These are phyloP conservation scores for Polytrichum formosum DNA, from an alignment of 225 moss, liverwort and hornwort species.

Conservation along the genomic window DNA sequence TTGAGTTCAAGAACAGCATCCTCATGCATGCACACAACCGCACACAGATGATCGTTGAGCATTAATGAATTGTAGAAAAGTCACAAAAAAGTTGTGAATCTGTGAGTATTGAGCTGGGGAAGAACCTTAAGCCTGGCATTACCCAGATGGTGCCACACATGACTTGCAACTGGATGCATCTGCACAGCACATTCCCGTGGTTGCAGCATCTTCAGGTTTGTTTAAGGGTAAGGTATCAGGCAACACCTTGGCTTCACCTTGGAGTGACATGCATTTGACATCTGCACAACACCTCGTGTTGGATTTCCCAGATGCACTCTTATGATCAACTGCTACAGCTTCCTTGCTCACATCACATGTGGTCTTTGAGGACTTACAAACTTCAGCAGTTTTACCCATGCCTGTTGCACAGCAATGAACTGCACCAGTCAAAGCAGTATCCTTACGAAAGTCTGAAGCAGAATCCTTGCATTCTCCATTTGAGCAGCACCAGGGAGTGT, in stretches of 20 bases:
- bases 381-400: conserved; percentile 2
- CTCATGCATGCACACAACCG: too few relatives aligned
- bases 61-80: too few relatives aligned
- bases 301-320: not conserved
- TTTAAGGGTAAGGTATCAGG: conserved; percentile 1
- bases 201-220: not conserved
- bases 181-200: conserved; percentile 27
- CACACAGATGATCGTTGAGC: too few relatives aligned
- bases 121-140: too few relatives aligned
- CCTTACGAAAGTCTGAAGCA: not conserved
- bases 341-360: conserved; percentile 2
- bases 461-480: not conserved
- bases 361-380: not conserved
- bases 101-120: too few relatives aligned
- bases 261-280: conserved; percentile 21
- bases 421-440: not conserved
- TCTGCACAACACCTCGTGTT: not conserved
- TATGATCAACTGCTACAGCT: not conserved
- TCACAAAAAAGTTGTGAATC: too few relatives aligned
- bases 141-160: conserved; percentile 15
- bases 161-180: conserved; percentile 37
- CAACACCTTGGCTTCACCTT: conserved; percentile 4
- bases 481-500: not conserved
- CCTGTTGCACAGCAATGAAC: conserved; percentile 4
- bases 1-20: too few relatives aligned